Base-by-base conservation (phyloP, 2,329 filamentous ascomycete genomes). In the Nemania sp. region DNA sequence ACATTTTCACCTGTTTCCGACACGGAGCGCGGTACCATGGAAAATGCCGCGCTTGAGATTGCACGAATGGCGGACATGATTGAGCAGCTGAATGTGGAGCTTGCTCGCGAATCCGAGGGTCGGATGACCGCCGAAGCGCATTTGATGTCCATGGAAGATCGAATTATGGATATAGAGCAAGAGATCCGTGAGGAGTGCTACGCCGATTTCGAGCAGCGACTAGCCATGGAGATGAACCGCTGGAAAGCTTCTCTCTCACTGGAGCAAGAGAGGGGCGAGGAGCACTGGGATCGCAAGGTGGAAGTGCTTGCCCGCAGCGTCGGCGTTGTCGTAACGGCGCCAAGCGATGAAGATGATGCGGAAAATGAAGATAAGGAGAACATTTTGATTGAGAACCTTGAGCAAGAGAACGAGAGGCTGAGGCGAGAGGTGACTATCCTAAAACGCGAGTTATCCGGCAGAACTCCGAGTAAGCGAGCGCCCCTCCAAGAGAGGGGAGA, bases 151-250 rank as follows among this genome's bases (percentile, higher is more conserved):
- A 89, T 92, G 80, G 88, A 93, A 51, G 89, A 93, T 26, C 80
- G 86, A 4, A 82, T 89, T 74, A 73, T 89, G 4, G 88, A 90
- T 59, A 83, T 97, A 13, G 96, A 99, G 78, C 90, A 92, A 73
- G 90, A 91, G 5, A 88, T 98, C 32, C 90, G 96, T 24, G 95
- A 98, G 76, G 95, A 98, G 73, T 95, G 94, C 74, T 94, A 90
- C 73, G 85, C 83, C 2, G 96, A 98, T 76, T 97, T 97, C 83
- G 96, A 99, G 76, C 84, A 87, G 67, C 88, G 89, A 11, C 85
- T 98, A 54, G 87, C 89, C 22, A 82, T 90, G 13, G 94, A 98
- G 78, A 88, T 93, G 78, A 86, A 88, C 10, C 86, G 93, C n/a
- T 98, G 93, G 92, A 91, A 95, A 77, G 87, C 87, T 0, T 91